Evolutionary conservation across 2,329 filamentous ascomycete genomes (phyloP), one percentile per base, ranked within the genome.

Genomic region (Verticillium albo-atrum): DNA sequence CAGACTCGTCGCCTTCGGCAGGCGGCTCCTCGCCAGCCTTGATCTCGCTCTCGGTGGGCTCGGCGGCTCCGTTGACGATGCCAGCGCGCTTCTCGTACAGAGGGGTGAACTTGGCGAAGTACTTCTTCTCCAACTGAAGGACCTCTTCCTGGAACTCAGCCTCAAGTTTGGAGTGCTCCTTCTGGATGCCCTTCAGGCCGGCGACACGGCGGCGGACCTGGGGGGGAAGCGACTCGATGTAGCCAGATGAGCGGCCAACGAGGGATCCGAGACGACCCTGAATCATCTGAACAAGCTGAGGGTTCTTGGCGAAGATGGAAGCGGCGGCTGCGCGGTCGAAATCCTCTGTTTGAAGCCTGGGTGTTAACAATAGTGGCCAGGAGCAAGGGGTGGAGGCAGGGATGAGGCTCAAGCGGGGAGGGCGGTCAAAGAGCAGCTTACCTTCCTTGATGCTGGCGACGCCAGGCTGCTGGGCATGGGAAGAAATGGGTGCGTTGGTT

Each of bases 141-240:
- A 99, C 93, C 80, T 98, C 96, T 77, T 98, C 93, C 77, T 99
- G 96, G 78, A 99, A 98, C 78, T 97, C 89, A 58, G 92, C 91
- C 83, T 99, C 96, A 69, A 99, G 89, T 81, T 98, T 97, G 63
- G 94, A 91, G 81, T 99, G 95, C 71, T 98, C 93, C 79, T 97
- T 97, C 80, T 99, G 95, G 68, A 99, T 92, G 68, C 94, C 96
- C 82, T 98, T 97, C 64, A 99, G 84, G 67, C 95, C 96, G 63
- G 93, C 89, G 66, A 99, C 94, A 72, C 95, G 93, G 74, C 91
- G 91, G 76, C 93, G 92, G 70, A 99, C 93, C 62, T 89, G 86
- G 60, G 88, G 82, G 61, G 95, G 95, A 20, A 99, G 89, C 26
- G 91, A 96, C 83, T 99, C 95, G 75, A 99, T 92, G 79, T 99